Conservation (phyloP, 1,284 basidiomycete species). For the Amylostereum areolatum region DNA sequence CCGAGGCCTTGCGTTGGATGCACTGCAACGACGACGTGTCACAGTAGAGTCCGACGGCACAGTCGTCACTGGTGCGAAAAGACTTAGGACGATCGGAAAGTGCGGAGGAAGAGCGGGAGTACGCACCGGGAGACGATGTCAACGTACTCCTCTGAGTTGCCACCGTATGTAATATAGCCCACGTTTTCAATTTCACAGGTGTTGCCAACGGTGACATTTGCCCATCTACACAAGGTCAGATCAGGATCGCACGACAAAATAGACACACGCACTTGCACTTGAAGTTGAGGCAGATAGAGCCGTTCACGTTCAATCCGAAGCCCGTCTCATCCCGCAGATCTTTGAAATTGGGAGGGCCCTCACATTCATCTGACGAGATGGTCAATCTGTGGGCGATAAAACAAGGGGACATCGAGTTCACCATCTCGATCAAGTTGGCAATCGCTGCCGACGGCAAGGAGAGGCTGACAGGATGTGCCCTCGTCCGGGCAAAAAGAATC, state of each 20-base stretch:
- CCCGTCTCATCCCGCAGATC: conserved; percentile 54
- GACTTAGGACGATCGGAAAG: neutral
- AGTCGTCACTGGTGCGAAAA: conserved; percentile 57
- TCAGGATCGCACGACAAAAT: neutral
- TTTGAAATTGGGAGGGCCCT: conserved; percentile 54
- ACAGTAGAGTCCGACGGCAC: conserved; percentile 64
- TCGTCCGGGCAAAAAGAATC: conserved; percentile 84
- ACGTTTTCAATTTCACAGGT: conserved; percentile 75
- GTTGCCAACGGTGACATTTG: conserved; percentile 62
- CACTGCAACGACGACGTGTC: conserved; percentile 52
- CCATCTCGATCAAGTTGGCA: conserved; percentile 90
- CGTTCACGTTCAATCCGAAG: conserved; percentile 70
- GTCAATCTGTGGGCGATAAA: neutral
- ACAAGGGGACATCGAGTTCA: conserved; percentile 25
- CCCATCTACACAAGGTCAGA: conserved; percentile 46
- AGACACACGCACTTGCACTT: conserved; percentile 65
- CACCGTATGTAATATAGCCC: conserved; percentile 64
- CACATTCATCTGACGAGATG: conserved; percentile 61
- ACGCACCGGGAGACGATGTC: conserved; percentile 75
- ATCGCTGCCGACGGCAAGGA: conserved; percentile 54
- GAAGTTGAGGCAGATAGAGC: conserved; percentile 77
- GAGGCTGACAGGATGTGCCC: conserved; percentile 59
- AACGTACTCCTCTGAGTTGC: conserved; percentile 48
- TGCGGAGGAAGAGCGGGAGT: conserved; percentile 2
- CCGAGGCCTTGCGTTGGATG: conserved; percentile 49